These are phyloP conservation scores for Hyparrhenia diplandra DNA, from an alignment of 176 grass and related monocot genomes.

Conservation along the genomic window DNA sequence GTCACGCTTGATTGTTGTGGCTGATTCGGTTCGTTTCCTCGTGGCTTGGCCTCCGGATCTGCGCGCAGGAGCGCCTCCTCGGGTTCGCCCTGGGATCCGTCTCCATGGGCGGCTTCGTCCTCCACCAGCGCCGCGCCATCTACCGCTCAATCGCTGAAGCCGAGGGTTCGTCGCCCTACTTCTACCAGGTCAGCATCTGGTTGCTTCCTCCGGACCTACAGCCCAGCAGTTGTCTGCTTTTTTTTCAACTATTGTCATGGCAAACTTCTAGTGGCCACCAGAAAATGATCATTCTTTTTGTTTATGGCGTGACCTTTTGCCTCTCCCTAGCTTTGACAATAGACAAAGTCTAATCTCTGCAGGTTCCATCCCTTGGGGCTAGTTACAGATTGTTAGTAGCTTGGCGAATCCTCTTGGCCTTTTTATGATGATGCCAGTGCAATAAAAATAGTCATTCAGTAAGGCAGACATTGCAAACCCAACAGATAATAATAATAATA, in stretches of 20 bases:
- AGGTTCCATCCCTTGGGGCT: too few species aligned
- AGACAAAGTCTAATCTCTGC: not conserved
- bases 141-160: slow-evolving; percentile 39
- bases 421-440: not conserved
- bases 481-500: not conserved
- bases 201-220: not conserved
- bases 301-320: not conserved
- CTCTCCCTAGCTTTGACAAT: not conserved
- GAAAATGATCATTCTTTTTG: not conserved
- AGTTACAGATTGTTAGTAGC: not conserved
- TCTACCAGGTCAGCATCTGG: slow-evolving; percentile 32
- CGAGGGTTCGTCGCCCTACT: not conserved
- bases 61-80: slow-evolving; percentile 47
- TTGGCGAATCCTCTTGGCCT: not conserved
- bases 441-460: not conserved
- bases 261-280: not conserved
- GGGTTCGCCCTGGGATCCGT: slow-evolving; percentile 46
- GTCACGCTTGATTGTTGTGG: not conserved
- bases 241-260: not conserved
- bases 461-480: not conserved
- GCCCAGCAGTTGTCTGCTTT: not conserved
- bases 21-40: slow-evolving; percentile 10
- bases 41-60: slow-evolving; percentile 27
- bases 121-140: slow-evolving; percentile 49
- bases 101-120: slow-evolving; percentile 46